Evolutionary conservation across 441 rosid species (phyloP).

Genomic region (Populus hybrid): DNA sequence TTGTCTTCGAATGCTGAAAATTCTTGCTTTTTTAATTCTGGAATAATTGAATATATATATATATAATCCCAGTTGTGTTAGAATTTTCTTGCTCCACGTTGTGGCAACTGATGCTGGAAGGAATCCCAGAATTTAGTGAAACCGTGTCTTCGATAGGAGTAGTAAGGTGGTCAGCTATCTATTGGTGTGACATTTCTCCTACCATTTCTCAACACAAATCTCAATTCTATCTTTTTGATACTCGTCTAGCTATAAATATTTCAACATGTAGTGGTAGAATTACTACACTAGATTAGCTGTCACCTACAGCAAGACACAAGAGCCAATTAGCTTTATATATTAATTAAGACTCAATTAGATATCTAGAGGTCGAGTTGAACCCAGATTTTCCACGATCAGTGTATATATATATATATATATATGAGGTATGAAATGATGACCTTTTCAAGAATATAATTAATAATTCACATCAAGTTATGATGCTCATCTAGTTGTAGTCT

Average conservation of each 20-base stretch:
- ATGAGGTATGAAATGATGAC: background rate
- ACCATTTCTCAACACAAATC: constrained; percentile 2
- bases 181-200: constrained; percentile 18
- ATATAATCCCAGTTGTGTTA: background rate
- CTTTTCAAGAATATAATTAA: background rate
- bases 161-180: constrained; percentile 2
- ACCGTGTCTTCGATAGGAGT: background rate
- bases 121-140: background rate
- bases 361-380: background rate
- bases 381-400: background rate
- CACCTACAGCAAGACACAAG: background rate
- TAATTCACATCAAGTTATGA: background rate
- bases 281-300: background rate
- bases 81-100: background rate
- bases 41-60: background rate
- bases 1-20: background rate
- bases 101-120: background rate
- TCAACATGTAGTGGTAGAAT: background rate
- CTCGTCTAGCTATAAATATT: background rate
- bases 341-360: too few relatives aligned
- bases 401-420: too few relatives aligned
- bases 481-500: background rate
- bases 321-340: background rate
- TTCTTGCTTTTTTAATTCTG: background rate
- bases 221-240: background rate